phyloP scores from a whole-genome alignment of 1,139 yeast species.

The Candida labiduridarum region DNA sequence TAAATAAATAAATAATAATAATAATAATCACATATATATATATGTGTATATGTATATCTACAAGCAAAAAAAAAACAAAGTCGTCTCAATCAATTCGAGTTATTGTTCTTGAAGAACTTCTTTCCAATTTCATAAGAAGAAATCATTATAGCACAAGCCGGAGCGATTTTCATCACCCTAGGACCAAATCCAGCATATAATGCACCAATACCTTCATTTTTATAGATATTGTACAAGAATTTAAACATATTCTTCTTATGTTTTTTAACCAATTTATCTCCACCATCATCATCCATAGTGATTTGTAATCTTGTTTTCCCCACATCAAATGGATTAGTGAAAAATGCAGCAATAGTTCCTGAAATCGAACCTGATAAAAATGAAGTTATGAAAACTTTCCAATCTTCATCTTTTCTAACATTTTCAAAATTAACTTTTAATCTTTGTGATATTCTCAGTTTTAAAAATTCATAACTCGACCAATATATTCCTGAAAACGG shows the following conservation, averaged over 20 bases:
- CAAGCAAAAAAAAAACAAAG: background rate
- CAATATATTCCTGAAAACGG: slow-evolving; percentile 96
- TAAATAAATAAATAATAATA: background rate
- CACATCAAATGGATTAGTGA: slow-evolving; percentile 95
- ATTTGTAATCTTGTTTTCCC: slow-evolving; percentile 94
- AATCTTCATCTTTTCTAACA: slow-evolving; percentile 30
- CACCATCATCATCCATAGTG: slow-evolving; percentile 24
- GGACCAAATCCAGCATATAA: slow-evolving; percentile 85
- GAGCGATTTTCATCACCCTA: slow-evolving; percentile 87
- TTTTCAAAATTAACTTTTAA: slow-evolving; percentile 29
- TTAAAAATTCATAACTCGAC: slow-evolving; percentile 71
- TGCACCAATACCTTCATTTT: slow-evolving; percentile 74
- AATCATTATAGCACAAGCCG: slow-evolving; percentile 98
- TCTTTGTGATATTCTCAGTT: slow-evolving; percentile 25
- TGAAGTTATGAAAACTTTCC: slow-evolving; percentile 67
- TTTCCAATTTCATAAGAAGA: slow-evolving; percentile 93
- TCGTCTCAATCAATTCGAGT: background rate
- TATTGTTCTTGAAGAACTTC: slow-evolving; percentile 49
- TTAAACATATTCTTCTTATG: slow-evolving; percentile 57
- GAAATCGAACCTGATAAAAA: slow-evolving; percentile 84
- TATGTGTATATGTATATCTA: background rate
- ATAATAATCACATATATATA: slow-evolving; percentile 1
- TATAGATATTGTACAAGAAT: slow-evolving; percentile 62
- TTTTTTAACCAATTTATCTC: slow-evolving; percentile 16
- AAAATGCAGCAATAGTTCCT: slow-evolving; percentile 82